Evolutionary conservation across 2,329 filamentous ascomycete species (phyloP).

Genomic region (Sporothrix luriei): DNA sequence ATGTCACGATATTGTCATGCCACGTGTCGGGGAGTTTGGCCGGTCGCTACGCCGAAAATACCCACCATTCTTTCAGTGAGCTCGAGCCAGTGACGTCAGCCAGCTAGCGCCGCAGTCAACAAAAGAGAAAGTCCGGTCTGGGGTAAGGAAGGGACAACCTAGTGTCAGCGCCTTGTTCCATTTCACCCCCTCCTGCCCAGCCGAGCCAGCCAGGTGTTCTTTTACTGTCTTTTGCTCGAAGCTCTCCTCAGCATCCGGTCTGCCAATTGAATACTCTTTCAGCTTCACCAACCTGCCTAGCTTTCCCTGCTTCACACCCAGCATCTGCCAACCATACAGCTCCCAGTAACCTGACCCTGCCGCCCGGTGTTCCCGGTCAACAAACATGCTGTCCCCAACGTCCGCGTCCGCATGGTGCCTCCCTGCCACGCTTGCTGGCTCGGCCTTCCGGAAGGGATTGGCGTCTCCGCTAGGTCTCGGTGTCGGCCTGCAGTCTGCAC

Average conservation of each 20-base stretch:
- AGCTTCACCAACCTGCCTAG: neutral
- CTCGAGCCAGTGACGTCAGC: constrained; percentile 29
- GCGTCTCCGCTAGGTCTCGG: constrained; percentile 22
- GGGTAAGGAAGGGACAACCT: constrained; percentile 21
- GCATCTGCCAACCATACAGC: neutral
- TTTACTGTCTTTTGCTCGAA: constrained; percentile 9
- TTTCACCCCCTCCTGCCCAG: constrained; percentile 13
- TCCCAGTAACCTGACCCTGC: neutral
- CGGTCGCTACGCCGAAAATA: neutral
- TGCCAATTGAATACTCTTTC: constrained; percentile 10
- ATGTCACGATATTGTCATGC: neutral
- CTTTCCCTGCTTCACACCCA: neutral
- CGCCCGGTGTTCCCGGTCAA: neutral
- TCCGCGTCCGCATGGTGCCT: neutral
- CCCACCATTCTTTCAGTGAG: constrained; percentile 7
- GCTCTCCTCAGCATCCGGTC: neutral
- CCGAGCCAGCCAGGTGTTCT: constrained; percentile 5
- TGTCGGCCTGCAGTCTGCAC: constrained; percentile 10
- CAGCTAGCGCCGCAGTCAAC: constrained; percentile 19
- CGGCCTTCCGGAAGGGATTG: neutral
- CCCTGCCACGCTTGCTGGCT: neutral
- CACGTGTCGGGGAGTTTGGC: neutral
- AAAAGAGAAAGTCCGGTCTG: constrained; percentile 22
- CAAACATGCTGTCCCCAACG: constrained; percentile 6
- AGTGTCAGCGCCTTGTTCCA: constrained; percentile 25